Conservation (phyloP, 768 basidiomycete genomes). For the Auricularia auricula-judae region DNA sequence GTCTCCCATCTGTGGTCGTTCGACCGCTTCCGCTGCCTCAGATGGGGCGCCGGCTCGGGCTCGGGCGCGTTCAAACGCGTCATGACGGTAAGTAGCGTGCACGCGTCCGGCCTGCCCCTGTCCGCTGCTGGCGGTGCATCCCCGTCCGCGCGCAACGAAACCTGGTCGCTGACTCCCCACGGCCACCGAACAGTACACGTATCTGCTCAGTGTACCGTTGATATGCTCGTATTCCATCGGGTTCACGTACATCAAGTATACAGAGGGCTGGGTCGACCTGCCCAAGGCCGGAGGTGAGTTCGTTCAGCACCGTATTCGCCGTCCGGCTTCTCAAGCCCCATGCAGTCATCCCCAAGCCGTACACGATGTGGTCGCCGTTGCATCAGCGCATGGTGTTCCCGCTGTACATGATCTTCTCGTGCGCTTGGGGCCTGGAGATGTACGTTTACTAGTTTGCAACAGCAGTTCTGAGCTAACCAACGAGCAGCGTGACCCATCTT, state of each 20-base stretch:
- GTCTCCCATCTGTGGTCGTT: slow-evolving; percentile 71
- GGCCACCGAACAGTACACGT: slow-evolving; percentile 46
- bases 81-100: slow-evolving; percentile 60
- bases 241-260: slow-evolving; percentile 62
- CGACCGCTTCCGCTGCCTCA: slow-evolving; percentile 67
- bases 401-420: slow-evolving; percentile 47
- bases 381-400: slow-evolving; percentile 49
- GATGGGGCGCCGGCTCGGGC: slow-evolving; percentile 57
- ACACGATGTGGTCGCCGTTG: slow-evolving; percentile 38
- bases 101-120: background rate
- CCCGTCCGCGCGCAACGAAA: background rate
- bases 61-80: slow-evolving; percentile 74
- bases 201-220: slow-evolving; percentile 51
- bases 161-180: background rate
- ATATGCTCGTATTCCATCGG: slow-evolving; percentile 48
- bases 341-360: slow-evolving; percentile 58
- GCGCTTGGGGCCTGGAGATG: slow-evolving; percentile 71
- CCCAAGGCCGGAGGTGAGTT: slow-evolving; percentile 41
- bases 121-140: background rate
- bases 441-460: slow-evolving; percentile 22
- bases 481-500: slow-evolving; percentile 60
- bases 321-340: background rate
- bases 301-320: slow-evolving; percentile 1
- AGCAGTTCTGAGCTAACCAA: background rate
- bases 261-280: slow-evolving; percentile 44